These are phyloP conservation scores for Globisporangium radiosum DNA, from an alignment of 352 stramenopile species.

Conservation along the genomic window DNA sequence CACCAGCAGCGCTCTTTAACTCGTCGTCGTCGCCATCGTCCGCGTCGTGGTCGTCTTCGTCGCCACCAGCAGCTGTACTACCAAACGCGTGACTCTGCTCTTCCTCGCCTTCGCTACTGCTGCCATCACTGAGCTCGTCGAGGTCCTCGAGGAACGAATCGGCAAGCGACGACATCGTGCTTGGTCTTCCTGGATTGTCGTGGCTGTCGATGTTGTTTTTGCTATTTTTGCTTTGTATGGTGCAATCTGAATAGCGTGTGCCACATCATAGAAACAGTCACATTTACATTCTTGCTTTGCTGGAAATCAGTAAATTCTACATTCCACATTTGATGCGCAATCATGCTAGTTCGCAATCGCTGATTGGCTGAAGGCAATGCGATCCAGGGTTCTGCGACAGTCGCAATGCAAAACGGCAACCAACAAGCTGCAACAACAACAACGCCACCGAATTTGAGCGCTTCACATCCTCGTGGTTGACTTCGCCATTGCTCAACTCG, in stretches of 20 bases:
- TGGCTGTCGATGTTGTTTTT: background rate
- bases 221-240: background rate
- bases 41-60: constrained; percentile 13
- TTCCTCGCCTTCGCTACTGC: constrained; percentile 62
- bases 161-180: constrained; percentile 73
- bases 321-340: too few species aligned
- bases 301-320: too few species aligned
- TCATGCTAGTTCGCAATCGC: too few species aligned
- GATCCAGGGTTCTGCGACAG: too few species aligned
- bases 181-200: background rate
- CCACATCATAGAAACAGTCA: too few species aligned
- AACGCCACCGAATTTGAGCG: too few species aligned
- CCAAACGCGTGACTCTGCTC: constrained; percentile 2
- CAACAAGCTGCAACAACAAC: too few species aligned
- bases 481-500: background rate
- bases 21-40: constrained; percentile 18
- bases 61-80: constrained; percentile 1
- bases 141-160: constrained; percentile 88
- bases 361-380: too few species aligned
- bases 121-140: constrained; percentile 81
- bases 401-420: too few species aligned
- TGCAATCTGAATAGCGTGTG: too few species aligned
- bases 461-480: too few species aligned
- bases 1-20: constrained; percentile 14
- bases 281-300: too few species aligned